Percentiles rank a stretch among this genome's conserved stretches.
phyloP scores from a whole-genome alignment of 2,329 filamentous ascomycete species.

The Plectosphaerella plurivora region DNA sequence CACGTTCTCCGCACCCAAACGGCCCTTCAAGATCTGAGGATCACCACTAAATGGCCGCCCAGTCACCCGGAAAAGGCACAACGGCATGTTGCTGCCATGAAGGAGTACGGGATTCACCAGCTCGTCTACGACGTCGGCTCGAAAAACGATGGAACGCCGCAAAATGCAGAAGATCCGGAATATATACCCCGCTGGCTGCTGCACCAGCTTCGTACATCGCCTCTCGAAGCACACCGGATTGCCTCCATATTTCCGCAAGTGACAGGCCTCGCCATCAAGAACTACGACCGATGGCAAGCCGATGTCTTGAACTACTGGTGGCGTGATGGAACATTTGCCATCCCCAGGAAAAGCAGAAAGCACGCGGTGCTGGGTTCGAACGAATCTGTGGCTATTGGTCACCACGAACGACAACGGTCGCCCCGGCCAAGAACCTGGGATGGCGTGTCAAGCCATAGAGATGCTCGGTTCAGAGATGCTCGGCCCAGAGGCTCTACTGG shows the following conservation, averaged over 20 bases:
- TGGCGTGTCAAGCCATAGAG: too few species aligned
- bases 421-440: too few species aligned
- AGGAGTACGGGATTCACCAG: conserved; percentile 43
- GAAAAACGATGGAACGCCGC: conserved; percentile 12
- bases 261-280: conserved; percentile 26
- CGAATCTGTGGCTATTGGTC: too few species aligned
- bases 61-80: conserved; percentile 25
- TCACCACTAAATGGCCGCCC: conserved; percentile 30
- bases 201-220: conserved; percentile 42
- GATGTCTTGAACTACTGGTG: conserved; percentile 34
- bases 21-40: conserved; percentile 32
- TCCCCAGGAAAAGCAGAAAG: too few species aligned
- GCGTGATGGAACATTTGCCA: conserved; percentile 15
- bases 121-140: conserved; percentile 29
- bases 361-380: too few species aligned
- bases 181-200: conserved; percentile 50
- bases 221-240: conserved; percentile 39
- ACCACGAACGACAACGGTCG: too few species aligned
- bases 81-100: conserved; percentile 35
- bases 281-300: conserved; percentile 28
- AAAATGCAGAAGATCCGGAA: conserved; percentile 28
- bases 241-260: conserved; percentile 29
- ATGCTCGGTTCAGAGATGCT: too few species aligned
- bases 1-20: conserved; percentile 36
- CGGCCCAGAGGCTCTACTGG: too few species aligned